A percentile compares a stretch with the other conserved stretches of the same genome.
Evolutionary conservation across 345 rosid species (phyloP).

Genomic region (Brassica incana): DNA sequence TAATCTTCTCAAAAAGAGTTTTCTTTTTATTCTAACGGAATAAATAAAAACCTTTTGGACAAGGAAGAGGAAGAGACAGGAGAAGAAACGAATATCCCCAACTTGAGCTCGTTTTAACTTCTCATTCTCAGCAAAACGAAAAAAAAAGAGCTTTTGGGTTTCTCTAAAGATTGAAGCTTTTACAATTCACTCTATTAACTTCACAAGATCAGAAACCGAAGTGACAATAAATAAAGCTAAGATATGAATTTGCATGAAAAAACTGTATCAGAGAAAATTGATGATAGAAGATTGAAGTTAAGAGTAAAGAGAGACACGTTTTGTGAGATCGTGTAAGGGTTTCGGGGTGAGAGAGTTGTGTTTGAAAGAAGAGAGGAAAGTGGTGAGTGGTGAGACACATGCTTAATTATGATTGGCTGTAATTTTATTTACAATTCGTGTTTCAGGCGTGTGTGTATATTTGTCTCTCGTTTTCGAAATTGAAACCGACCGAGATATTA

Average conservation of each 20-base stretch:
- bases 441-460: slow-evolving; percentile 24
- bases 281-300: slow-evolving; percentile 16
- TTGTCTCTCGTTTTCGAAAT: slow-evolving; percentile 26
- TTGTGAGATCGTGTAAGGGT: slow-evolving; percentile 37
- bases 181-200: not conserved
- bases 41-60: slow-evolving; percentile 1
- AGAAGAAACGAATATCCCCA: slow-evolving; percentile 36
- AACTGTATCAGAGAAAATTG: slow-evolving; percentile 13
- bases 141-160: not conserved
- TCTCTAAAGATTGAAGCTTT: not conserved
- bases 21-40: not conserved
- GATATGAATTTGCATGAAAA: not conserved
- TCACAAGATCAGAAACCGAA: not conserved
- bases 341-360: slow-evolving; percentile 14
- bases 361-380: slow-evolving; percentile 20
- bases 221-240: not conserved
- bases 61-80: slow-evolving; percentile 31
- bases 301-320: slow-evolving; percentile 31
- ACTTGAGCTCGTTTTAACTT: slow-evolving; percentile 20
- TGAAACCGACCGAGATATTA: slow-evolving; percentile 41
- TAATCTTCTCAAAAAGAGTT: not conserved
- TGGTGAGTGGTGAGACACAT: slow-evolving; percentile 31
- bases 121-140: not conserved
- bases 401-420: not conserved
- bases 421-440: not conserved